Evolutionary conservation across 306 rosid species (phyloP).

Genomic region (Quercus berberidifolia): DNA sequence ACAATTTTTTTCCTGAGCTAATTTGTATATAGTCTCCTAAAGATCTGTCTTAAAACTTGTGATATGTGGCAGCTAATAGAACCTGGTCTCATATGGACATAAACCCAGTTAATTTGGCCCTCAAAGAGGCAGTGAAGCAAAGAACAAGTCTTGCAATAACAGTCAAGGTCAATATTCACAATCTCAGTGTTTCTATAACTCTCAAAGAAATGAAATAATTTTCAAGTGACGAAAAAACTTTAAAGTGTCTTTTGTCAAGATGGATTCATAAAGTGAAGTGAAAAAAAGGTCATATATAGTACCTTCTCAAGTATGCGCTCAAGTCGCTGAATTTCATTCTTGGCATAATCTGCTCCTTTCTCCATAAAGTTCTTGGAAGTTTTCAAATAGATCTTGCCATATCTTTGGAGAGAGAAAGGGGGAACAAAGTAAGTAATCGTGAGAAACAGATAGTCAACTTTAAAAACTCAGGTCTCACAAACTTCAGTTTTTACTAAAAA

Average conservation of each 20-base stretch:
- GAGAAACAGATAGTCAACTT: constrained; percentile 1
- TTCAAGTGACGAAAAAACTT: not conserved
- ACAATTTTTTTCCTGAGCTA: not conserved
- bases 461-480: not conserved
- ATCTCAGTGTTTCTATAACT: not conserved
- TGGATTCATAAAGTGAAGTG: not conserved
- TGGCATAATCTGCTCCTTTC: constrained; percentile 71
- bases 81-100: not conserved
- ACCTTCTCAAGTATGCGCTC: constrained; percentile 81
- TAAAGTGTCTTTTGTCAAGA: not conserved
- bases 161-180: not conserved
- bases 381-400: constrained; percentile 70
- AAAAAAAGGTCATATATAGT: not conserved
- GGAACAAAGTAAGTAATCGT: not conserved
- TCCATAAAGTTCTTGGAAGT: constrained; percentile 61
- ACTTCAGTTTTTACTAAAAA: not conserved
- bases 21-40: not conserved
- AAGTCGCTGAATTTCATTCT: constrained; percentile 72
- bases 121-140: not conserved
- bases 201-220: not conserved
- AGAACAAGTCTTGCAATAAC: not conserved
- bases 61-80: not conserved
- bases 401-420: constrained; percentile 30
- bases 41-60: not conserved
- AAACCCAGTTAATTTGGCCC: not conserved